Base-by-base conservation (phyloP, 371 early-diverging fungal species). In the Sanchytrium tribonematis region DNA sequence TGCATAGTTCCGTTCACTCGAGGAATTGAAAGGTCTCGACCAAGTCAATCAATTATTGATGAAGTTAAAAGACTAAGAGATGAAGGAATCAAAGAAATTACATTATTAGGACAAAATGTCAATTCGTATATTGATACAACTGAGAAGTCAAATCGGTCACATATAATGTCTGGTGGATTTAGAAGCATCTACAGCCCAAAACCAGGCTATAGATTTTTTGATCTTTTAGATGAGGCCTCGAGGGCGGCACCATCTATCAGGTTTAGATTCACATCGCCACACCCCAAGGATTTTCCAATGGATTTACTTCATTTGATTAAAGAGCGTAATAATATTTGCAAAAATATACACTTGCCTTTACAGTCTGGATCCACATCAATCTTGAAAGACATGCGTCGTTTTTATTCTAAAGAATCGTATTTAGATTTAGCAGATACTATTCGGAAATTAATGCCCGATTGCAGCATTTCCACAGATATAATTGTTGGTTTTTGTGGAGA, bases 211-310 rank as follows among this genome's bases (percentile, higher is more conserved):
- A 65, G 65, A 65, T 65, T 65, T 65, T 17, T n/a, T 17, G 65
- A 65, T 65, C 65, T 65, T 65, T 65, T 65, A n/a, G 65, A 65
- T 65, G n/a, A 17, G 17, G 17, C n/a, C 17, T 65, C 65, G 17
- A n/a, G n/a, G 65, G n/a, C 17, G n/a, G 17, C n/a, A 17, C 65
- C 65, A 17, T 17, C 17, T 17, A 65, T n/a, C 17, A 17, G 65
- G 65, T 65, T 65, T 65, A 65, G 65, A 65, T 65, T 65, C n/a
- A 65, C 65, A 17, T 17, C 17, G 17, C 65, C 65, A n/a, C 65
- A 65, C n/a, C 65, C 65, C 17, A 65, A 65, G n/a, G 65, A 65
- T 65, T 65, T 65, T 65, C 65, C 65, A 65, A 65, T 65, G 65
- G 17, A 17, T n/a, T 65, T 65, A 65, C 65, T 65, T 65, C 17